Conservation (phyloP, 306 rosid species). For the Citrullus colocynthis region DNA sequence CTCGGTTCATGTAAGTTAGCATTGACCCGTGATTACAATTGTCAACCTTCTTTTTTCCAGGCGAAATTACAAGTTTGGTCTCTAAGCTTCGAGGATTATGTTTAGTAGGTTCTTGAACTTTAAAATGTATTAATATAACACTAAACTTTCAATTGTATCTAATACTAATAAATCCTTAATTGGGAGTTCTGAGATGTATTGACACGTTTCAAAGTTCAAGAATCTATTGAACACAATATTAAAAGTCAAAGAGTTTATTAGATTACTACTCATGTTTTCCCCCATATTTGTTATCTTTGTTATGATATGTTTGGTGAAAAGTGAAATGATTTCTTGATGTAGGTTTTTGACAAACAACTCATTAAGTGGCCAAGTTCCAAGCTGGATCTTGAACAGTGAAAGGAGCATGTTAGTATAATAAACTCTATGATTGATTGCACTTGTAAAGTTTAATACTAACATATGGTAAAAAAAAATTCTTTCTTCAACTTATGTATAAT, state of each 20-base stretch:
- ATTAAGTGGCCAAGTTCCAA: conserved; percentile 47
- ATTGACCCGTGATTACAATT: neutral
- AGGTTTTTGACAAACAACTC: conserved; percentile 75
- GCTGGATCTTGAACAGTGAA: conserved; percentile 25
- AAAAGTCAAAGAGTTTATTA: too few species aligned
- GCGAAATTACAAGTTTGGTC: neutral
- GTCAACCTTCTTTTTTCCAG: neutral
- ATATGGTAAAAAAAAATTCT: neutral
- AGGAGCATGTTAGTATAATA: conserved; percentile 29
- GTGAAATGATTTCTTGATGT: conserved; percentile 11
- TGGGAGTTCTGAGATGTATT: neutral
- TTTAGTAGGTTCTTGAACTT: neutral
- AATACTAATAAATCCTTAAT: neutral
- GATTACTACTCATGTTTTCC: too few species aligned
- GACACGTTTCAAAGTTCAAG: neutral
- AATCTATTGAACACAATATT: too few species aligned
- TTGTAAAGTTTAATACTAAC: neutral
- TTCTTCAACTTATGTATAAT: neutral
- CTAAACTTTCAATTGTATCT: neutral
- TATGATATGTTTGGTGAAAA: neutral
- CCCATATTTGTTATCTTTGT: neutral
- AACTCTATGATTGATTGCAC: conserved; percentile 1
- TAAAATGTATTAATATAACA: neutral
- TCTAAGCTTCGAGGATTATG: neutral
- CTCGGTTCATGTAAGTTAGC: conserved; percentile 33